Evolutionary conservation across 495 filamentous ascomycete species (phyloP), one percentile per base, ranked within the genome.

Genomic region (Coniosporium apollinis): DNA sequence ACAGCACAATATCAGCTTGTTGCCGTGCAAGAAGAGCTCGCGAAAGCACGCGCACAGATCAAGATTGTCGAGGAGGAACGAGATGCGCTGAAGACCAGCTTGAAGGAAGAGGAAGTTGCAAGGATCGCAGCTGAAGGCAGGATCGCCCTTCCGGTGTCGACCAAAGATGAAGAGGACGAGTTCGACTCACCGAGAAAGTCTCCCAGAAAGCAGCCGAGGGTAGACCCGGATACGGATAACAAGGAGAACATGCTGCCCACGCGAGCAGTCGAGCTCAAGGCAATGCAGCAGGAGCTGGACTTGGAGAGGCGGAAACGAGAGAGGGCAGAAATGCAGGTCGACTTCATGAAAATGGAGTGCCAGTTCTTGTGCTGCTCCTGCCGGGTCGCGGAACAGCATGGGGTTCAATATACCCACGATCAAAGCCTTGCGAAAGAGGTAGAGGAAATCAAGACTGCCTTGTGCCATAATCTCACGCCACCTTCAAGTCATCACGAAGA

Each of bases 281-380:
- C 72, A 15, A 45, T 86, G 9, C 62, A 61, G 19, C 64, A 69
- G n/a, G 64, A 74, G 9, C 67, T 83, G 28, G 52, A 69, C 26
- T 65, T 60, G 49, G 80, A 89, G 58, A 72, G 64, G 48, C 69
- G 68, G 35, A 59, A 72, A 28, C 69, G 81, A 30, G 58, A 67
- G 21, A 64, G 75, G 11, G 77, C 80, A 0, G 66, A 84, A 38
- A 76, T 80, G 10, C 70, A 75, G 45, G 59, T 86, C 18, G 67
- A 85, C n/a, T 92, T 84, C 50, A 59, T 93, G 61, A 71, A 79
- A 44, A 67, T 79, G 41, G 82, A 92, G 51, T 91, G 84, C 53
- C 67, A 73, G 30, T 72, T 87, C 38, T 66, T 69, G 37, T 69
- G 69, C 51, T 89, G 81, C 57, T 56, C 72, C 1, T 82, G 75